These are phyloP conservation scores for Tuber magnatum DNA, from an alignment of 495 filamentous ascomycete species.

Conservation along the genomic window DNA sequence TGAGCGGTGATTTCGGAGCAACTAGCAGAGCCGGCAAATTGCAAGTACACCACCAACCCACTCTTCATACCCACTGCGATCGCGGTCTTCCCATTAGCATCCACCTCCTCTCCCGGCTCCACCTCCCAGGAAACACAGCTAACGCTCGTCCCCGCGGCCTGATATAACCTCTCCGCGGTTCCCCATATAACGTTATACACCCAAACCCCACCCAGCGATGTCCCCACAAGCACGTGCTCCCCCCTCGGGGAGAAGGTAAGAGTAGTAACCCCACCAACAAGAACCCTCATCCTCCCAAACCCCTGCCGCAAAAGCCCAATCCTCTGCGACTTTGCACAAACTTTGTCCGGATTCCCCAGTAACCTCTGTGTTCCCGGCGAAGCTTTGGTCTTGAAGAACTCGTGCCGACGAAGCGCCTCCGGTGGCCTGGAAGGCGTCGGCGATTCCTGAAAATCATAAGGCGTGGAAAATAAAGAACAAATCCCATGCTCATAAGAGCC, in stretches of 20 bases:
- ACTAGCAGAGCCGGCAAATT: constrained; percentile 7
- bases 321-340: neutral
- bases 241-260: constrained; percentile 23
- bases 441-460: neutral
- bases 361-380: constrained; percentile 6
- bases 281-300: neutral
- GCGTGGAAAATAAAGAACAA: neutral
- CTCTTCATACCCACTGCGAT: constrained; percentile 21
- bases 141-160: constrained; percentile 13
- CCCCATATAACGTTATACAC: constrained; percentile 11
- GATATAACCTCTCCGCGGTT: constrained; percentile 1
- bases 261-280: constrained; percentile 16
- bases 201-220: constrained; percentile 20
- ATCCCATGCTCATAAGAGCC: neutral
- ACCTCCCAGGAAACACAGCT: constrained; percentile 14
- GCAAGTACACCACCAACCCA: constrained; percentile 20
- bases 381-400: constrained; percentile 12
- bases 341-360: neutral
- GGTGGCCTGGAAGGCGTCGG: neutral
- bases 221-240: constrained; percentile 20
- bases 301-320: constrained; percentile 6
- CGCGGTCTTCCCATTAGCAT: constrained; percentile 6
- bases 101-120: constrained; percentile 6
- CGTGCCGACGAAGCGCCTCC: neutral
- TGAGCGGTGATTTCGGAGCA: constrained; percentile 1